phyloP scores from a whole-genome alignment of 2,329 filamentous ascomycete species.

The Pseudocercospora eumusae region DNA sequence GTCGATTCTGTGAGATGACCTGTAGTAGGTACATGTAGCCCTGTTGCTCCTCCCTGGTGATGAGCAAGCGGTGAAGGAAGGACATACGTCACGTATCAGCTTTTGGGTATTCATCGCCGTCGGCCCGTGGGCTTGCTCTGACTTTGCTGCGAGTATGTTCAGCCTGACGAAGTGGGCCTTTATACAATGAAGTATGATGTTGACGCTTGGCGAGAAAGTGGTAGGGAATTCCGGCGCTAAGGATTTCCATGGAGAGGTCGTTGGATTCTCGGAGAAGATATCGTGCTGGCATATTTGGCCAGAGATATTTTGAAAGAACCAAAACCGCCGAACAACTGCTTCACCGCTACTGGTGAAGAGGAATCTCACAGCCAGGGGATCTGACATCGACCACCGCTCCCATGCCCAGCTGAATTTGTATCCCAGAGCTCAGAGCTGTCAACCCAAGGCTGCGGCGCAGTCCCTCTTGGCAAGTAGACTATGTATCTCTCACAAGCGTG shows the following conservation, averaged over 20 bases:
- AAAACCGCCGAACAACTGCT: not conserved
- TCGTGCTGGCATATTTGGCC: not conserved
- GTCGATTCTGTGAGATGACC: not conserved
- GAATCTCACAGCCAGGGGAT: not conserved
- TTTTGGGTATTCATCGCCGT: not conserved
- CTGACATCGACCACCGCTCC: not conserved
- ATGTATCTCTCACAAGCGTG: not conserved
- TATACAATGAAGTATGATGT: not conserved
- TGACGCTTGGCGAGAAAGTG: not conserved
- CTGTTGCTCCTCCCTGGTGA: not conserved
- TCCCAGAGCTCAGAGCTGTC: not conserved
- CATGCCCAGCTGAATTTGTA: constrained; percentile 3
- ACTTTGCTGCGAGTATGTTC: not conserved
- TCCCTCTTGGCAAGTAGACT: not conserved
- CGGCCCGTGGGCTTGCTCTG: not conserved
- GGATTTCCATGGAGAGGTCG: not conserved
- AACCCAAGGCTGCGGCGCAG: not conserved
- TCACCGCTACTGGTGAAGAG: not conserved
- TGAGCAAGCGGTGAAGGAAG: not conserved
- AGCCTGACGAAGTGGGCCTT: not conserved
- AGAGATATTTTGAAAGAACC: not conserved
- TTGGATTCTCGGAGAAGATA: not conserved
- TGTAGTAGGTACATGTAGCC: not conserved
- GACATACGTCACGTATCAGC: not conserved
- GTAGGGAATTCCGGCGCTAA: not conserved